Evolutionary conservation across 106 monocot species (phyloP), one percentile per base, ranked within the genome.

Genomic region (Platanthera zijinensis): DNA sequence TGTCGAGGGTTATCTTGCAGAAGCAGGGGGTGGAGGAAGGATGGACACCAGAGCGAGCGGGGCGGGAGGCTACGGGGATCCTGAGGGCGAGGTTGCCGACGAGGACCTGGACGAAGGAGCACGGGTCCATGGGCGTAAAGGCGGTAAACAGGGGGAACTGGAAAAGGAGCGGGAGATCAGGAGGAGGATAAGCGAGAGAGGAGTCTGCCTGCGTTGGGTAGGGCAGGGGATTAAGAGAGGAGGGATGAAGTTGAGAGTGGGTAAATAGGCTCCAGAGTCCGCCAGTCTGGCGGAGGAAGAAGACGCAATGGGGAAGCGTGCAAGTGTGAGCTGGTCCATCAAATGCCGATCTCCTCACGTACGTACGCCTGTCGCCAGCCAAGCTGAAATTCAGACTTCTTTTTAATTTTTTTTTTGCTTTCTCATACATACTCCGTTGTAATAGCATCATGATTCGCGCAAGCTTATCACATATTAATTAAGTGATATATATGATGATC

Each of bases 11-110:
- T 76, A 96, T 84, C 85, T 83, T 87, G 84, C 87, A 87, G 81
- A 80, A 96, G 84, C 93, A 96, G 9, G 96, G 96, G 1, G 85
- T 76, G 5, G 93, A 74, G 15, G 91, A 91, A 2, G 96, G 96
- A 72, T 96, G 96, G 8, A 96, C 90, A 52, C 89, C 93, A 52
- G 90, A 75, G 11, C 90, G 76, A 12, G 90, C 87, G 14, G 96
- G 85, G 14, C 85, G 80, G 11, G 93, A 64, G 5, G 87, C 84
- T 5, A 89, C 84, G 39, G 96, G 96, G n/a, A 96, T 78, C 69
- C 86, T 90, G 19, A 96, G 81, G 9, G 96, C 85, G 6, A 96
- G 86, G 82, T 93, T 96, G 45, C 93, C 93, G 49, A 96, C 86
- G 10, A 90, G 78, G 54, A 96, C 84, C 78, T 93, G 87, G 8